Evolutionary conservation across 306 rosid species (phyloP).

Genomic region (Cucumis cinereus): DNA sequence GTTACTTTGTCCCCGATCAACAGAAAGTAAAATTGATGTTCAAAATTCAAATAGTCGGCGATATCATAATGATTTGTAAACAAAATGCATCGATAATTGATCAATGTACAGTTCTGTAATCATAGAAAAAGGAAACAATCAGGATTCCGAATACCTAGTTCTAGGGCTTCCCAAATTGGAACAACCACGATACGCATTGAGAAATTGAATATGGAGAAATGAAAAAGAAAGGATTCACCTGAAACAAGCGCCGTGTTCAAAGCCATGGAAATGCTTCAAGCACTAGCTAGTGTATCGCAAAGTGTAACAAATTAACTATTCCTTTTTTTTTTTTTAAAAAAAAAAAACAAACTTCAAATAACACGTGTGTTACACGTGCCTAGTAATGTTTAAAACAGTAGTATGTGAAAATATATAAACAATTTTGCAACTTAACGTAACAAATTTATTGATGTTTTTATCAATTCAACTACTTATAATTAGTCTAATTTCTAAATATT

Average conservation of each 20-base stretch:
- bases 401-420: too few species aligned
- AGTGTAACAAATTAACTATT: too few species aligned
- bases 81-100: neutral
- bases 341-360: too few species aligned
- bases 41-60: neutral
- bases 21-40: neutral
- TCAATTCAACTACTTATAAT: too few species aligned
- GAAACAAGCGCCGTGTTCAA: neutral
- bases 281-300: neutral
- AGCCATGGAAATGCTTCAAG: neutral
- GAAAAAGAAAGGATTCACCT: neutral
- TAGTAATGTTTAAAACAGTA: too few species aligned
- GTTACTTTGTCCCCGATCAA: neutral
- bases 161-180: neutral
- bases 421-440: too few species aligned
- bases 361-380: too few species aligned
- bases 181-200: neutral
- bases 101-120: neutral
- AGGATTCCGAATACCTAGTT: neutral
- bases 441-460: too few species aligned
- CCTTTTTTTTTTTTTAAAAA: too few species aligned
- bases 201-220: neutral
- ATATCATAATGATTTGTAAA: neutral
- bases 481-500: too few species aligned
- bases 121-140: neutral